Conservation (phyloP, 176 grass and related monocot genomes). For the Typha latifolia region DNA sequence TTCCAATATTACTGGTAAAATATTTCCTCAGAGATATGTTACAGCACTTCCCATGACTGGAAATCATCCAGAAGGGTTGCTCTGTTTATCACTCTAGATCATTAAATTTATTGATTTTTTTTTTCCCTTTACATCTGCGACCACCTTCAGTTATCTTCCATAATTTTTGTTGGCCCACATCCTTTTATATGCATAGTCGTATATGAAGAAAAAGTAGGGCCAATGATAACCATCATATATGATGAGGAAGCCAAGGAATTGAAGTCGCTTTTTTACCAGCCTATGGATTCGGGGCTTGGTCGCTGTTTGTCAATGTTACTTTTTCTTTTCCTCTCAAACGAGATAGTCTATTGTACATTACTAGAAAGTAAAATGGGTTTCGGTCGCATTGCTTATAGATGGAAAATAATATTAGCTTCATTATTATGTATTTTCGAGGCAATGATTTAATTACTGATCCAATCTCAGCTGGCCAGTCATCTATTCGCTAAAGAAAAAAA, state of each 20-base stretch:
- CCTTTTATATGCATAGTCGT: background rate
- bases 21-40: constrained; percentile 18
- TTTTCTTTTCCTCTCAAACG: too few relatives aligned
- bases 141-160: background rate
- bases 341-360: too few relatives aligned
- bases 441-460: too few relatives aligned
- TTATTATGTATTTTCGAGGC: too few relatives aligned
- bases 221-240: background rate
- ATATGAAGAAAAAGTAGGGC: background rate
- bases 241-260: background rate
- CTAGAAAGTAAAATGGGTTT: too few relatives aligned
- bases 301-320: background rate
- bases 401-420: too few relatives aligned
- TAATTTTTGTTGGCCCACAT: background rate
- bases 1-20: constrained; percentile 11
- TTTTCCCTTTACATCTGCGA: background rate
- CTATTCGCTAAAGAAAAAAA: too few relatives aligned
- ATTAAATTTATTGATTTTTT: constrained; percentile 22
- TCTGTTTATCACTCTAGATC: constrained; percentile 30
- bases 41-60: constrained; percentile 12
- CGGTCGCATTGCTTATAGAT: too few relatives aligned
- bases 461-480: too few relatives aligned
- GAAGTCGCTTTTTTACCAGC: background rate
- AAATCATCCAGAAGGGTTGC: constrained; percentile 18
- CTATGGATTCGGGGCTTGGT: background rate